Evolutionary conservation across 345 rosid genomes (phyloP).

Genomic region (Clausena lansium): DNA sequence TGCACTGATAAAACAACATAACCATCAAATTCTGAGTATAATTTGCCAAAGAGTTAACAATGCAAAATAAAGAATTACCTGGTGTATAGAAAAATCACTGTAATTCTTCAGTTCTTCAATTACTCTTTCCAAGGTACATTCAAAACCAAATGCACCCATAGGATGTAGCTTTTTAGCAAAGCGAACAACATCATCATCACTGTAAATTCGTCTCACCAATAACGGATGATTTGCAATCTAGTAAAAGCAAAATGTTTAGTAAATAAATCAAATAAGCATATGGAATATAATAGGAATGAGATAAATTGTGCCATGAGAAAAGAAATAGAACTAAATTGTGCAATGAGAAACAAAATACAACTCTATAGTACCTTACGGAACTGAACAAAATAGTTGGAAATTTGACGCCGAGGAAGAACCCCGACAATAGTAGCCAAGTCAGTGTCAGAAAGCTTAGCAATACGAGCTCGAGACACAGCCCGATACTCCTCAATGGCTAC

Average conservation of each 20-base stretch:
- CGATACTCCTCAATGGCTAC: constrained; percentile 95
- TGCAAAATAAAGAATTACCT: constrained; percentile 43
- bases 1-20: not conserved
- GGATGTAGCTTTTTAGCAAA: constrained; percentile 79
- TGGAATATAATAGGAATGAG: not conserved
- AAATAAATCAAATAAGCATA: constrained; percentile 14
- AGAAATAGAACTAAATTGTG: not conserved
- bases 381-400: constrained; percentile 90
- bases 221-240: constrained; percentile 99
- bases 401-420: constrained; percentile 78
- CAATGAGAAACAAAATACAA: not conserved
- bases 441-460: constrained; percentile 52
- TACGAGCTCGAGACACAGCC: constrained; percentile 65
- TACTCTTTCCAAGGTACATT: constrained; percentile 83
- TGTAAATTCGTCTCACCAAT: constrained; percentile 79
- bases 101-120: constrained; percentile 79
- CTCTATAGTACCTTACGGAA: constrained; percentile 68
- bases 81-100: constrained; percentile 87
- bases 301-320: not conserved
- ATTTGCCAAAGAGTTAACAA: not conserved
- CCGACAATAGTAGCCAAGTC: constrained; percentile 43
- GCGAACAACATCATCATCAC: constrained; percentile 68
- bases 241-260: constrained; percentile 14
- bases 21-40: not conserved
- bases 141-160: constrained; percentile 81